Evolutionary conservation across 2,329 filamentous ascomycete species (phyloP).

Genomic region (Epichloe aotearoae): DNA sequence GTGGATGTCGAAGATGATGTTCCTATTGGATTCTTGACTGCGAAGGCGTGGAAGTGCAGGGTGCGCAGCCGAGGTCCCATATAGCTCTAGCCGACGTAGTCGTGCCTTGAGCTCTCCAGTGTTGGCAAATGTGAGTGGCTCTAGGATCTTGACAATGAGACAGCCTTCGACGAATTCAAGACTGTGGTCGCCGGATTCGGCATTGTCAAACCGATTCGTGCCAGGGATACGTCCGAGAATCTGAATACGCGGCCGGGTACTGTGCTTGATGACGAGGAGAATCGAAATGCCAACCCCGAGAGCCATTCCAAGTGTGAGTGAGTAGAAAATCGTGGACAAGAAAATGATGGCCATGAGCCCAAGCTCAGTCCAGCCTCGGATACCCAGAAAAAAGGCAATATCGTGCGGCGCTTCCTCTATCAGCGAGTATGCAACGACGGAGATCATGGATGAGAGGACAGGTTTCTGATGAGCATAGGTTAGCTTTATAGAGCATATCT

Average conservation of each 20-base stretch:
- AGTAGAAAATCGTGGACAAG: conserved; percentile 86
- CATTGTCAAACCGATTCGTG: conserved; percentile 75
- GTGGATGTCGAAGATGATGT: conserved; percentile 93
- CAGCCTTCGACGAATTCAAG: conserved; percentile 87
- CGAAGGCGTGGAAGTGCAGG: conserved; percentile 75
- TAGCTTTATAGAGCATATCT: neutral
- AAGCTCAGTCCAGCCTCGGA: conserved; percentile 77
- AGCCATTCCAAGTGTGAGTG: conserved; percentile 82
- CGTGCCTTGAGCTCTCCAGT: conserved; percentile 83
- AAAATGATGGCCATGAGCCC: conserved; percentile 84
- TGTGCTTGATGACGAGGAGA: conserved; percentile 78
- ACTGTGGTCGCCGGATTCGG: conserved; percentile 55
- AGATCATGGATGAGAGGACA: conserved; percentile 86
- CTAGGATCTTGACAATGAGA: conserved; percentile 93
- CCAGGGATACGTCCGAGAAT: conserved; percentile 84
- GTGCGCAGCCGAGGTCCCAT: conserved; percentile 75
- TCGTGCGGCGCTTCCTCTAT: conserved; percentile 94
- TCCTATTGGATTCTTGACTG: conserved; percentile 68
- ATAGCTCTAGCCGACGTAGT: conserved; percentile 71
- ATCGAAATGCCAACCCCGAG: conserved; percentile 86
- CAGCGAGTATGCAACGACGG: conserved; percentile 84
- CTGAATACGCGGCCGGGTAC: conserved; percentile 85
- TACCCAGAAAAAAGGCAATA: conserved; percentile 80
- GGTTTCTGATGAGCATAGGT: conserved; percentile 54
- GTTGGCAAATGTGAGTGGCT: conserved; percentile 93